Conservation (phyloP, 2,329 filamentous ascomycete genomes). For the Exophiala sp. region DNA sequence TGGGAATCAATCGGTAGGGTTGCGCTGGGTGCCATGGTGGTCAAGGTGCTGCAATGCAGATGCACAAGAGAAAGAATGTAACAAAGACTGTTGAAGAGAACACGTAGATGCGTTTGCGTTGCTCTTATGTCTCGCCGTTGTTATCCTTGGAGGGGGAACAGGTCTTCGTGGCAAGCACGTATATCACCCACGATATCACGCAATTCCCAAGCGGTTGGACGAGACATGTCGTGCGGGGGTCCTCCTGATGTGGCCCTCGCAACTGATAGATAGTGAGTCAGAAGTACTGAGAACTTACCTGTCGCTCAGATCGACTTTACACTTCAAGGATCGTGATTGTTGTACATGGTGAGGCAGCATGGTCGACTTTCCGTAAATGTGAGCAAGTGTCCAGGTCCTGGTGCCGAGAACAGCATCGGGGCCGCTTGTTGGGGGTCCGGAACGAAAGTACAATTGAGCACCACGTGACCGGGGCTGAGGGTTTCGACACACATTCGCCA, state of each 20-base stretch:
- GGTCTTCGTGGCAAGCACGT: neutral
- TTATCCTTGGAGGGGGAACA: neutral
- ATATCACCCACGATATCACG: neutral
- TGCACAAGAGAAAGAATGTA: neutral
- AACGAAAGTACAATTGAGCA: too few species aligned
- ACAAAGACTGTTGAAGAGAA: neutral
- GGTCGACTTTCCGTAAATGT: too few species aligned
- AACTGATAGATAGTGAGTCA: too few species aligned
- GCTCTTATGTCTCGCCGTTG: neutral
- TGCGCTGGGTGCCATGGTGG: neutral
- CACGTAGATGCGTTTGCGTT: neutral
- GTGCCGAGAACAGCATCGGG: too few species aligned
- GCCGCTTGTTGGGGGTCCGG: too few species aligned
- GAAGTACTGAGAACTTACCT: too few species aligned
- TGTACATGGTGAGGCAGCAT: too few species aligned
- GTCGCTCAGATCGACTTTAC: too few species aligned
- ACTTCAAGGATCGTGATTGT: too few species aligned
- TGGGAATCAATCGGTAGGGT: neutral
- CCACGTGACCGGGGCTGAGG: too few species aligned
- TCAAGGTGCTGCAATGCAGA: neutral
- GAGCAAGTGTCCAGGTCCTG: too few species aligned
- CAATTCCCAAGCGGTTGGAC: neutral
- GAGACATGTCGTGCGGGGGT: neutral
- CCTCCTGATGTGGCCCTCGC: neutral
- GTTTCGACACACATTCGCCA: too few species aligned